phyloP scores from a whole-genome alignment of 345 rosid species.

The Salix viminalis region DNA sequence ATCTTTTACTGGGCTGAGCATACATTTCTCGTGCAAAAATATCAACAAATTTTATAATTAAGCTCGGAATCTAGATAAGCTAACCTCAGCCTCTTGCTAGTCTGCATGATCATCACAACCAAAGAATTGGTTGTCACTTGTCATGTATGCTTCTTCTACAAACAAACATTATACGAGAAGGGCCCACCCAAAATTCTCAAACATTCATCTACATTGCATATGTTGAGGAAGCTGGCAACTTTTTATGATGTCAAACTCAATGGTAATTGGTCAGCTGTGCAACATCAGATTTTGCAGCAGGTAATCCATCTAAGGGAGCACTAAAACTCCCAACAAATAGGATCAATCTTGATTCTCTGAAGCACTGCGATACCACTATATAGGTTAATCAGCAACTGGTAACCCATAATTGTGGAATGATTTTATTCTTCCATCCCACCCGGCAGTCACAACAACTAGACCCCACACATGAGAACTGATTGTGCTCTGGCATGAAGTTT shows the following conservation, averaged over 20 bases:
- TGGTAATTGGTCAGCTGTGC: background rate
- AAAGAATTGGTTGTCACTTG: conserved; percentile 13
- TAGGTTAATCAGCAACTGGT: conserved; percentile 52
- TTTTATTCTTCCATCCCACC: conserved; percentile 89
- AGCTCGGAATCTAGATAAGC: conserved; percentile 18
- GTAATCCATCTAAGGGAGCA: conserved; percentile 1
- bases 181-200: conserved; percentile 19
- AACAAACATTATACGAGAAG: conserved; percentile 13
- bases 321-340: background rate
- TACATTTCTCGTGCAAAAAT: conserved; percentile 16
- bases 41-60: conserved; percentile 18
- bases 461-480: conserved; percentile 77
- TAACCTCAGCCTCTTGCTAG: conserved; percentile 29
- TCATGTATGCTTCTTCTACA: conserved; percentile 2
- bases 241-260: conserved; percentile 8
- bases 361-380: conserved; percentile 4
- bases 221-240: background rate
- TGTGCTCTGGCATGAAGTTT: conserved; percentile 64
- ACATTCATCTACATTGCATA: conserved; percentile 13
- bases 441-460: conserved; percentile 85
- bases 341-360: conserved; percentile 13
- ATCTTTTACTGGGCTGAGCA: conserved; percentile 25
- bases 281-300: conserved; percentile 3
- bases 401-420: conserved; percentile 88
- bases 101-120: conserved; percentile 16